Evolutionary conservation across 345 rosid species (phyloP), one percentile per base, ranked within the genome.

Genomic region (Populus euphratica): DNA sequence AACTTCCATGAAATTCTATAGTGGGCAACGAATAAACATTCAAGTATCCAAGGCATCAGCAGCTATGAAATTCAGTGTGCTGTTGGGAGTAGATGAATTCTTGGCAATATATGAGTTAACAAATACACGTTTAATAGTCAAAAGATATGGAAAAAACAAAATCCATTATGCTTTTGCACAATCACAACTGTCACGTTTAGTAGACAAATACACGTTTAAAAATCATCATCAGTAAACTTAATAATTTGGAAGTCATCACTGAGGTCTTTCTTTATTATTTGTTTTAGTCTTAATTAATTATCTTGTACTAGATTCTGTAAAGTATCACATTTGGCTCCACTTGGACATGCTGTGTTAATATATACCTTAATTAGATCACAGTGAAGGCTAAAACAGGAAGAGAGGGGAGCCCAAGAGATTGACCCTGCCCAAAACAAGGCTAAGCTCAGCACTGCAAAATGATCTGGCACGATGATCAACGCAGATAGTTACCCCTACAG

Each of bases 381-480:
- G 14, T 23, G 14, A 10, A n/a, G 1, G 63, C 27, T 23, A 23
- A 1, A 56, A 56, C 63, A n/a, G 29, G 13, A n/a, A 56, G 14
- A 56, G 27, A 9, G n/a, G n/a, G 63, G 63, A 56, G 14, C 63
- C 63, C 63, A 10, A n/a, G 63, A 23, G 27, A n/a, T 3, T 67
- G 44, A 67, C 29, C 39, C 27, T 49, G 17, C 14, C 62, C 61
- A 47, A 43, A 17, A 70, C 2, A 47, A 8, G 36, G 35, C 21
- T 14, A 31, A 47, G 20, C 50, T 3, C 2, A 27, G 2, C 66
- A 62, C 66, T 1, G 23, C 72, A 69, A 49, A 68, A 66, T 61
- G 74, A 80, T 80, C 0, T 70, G 75, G 75, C 76, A 67, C 82
- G 67, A 73, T 67, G 17, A 20, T 56, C 63, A n/a, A 9, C 68